These are phyloP conservation scores for Delphinella strobiligena DNA, from an alignment of 2,329 filamentous ascomycete species.

Conservation along the genomic window DNA sequence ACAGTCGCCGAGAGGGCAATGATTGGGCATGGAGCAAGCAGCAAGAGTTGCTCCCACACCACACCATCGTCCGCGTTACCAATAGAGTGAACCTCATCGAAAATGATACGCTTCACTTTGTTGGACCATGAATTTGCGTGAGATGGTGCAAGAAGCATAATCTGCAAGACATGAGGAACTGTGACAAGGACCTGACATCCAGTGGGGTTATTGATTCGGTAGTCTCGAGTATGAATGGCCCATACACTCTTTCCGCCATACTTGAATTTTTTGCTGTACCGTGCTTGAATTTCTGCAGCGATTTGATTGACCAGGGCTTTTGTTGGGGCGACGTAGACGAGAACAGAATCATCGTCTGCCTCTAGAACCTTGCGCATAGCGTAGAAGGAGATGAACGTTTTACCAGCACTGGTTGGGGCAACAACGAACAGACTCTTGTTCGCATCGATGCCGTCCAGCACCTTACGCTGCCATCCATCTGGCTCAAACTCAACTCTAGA, in stretches of 20 bases:
- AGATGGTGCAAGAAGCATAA: conserved; percentile 56
- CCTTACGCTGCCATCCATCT: conserved; percentile 63
- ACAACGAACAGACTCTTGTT: conserved; percentile 62
- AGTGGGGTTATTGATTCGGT: conserved; percentile 59
- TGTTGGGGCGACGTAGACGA: conserved; percentile 71
- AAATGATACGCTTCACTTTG: conserved; percentile 63
- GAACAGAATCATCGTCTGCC: conserved; percentile 53
- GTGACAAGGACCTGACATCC: conserved; percentile 67
- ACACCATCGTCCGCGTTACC: conserved; percentile 64
- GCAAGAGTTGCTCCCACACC: conserved; percentile 65
- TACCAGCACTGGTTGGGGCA: conserved; percentile 67
- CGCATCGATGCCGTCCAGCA: conserved; percentile 61
- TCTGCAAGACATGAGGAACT: conserved; percentile 66
- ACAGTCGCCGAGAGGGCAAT: conserved; percentile 72
- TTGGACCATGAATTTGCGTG: conserved; percentile 58
- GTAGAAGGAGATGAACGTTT: conserved; percentile 77
- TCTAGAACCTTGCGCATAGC: conserved; percentile 67
- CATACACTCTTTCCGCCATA: conserved; percentile 57
- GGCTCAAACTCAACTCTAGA: conserved; percentile 59
- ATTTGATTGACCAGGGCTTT: conserved; percentile 79
- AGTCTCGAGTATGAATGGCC: conserved; percentile 67
- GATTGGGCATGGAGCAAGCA: conserved; percentile 64
- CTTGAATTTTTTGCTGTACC: conserved; percentile 55
- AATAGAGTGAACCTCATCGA: conserved; percentile 73
- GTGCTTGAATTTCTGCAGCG: conserved; percentile 63